Evolutionary conservation across 768 basidiomycete genomes (phyloP).

Genomic region (Calocybe gangraenosa): DNA sequence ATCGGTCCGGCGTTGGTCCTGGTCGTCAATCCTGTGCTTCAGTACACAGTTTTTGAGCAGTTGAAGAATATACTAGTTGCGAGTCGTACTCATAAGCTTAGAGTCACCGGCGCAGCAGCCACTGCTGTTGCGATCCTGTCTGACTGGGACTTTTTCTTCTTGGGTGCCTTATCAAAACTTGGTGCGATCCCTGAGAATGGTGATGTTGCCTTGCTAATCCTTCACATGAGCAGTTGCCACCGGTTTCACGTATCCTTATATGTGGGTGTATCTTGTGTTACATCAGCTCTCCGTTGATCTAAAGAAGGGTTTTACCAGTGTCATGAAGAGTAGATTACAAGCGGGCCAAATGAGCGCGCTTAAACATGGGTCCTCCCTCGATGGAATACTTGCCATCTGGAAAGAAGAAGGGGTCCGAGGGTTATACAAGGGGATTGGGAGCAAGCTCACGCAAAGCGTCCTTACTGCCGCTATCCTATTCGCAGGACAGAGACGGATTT

Average conservation of each 20-base stretch:
- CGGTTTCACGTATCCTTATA: constrained; percentile 44
- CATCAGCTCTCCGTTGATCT: neutral
- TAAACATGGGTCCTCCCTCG: constrained; percentile 70
- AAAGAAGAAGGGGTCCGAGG: constrained; percentile 77
- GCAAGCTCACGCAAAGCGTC: constrained; percentile 89
- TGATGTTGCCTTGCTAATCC: neutral
- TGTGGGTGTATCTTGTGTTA: constrained; percentile 26
- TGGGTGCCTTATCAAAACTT: constrained; percentile 93
- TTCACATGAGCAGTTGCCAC: constrained; percentile 37
- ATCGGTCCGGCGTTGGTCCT: constrained; percentile 91
- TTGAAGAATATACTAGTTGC: constrained; percentile 80
- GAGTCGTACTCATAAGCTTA: constrained; percentile 51
- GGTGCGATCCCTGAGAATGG: constrained; percentile 34
- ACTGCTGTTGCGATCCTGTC: constrained; percentile 51
- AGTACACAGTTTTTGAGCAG: constrained; percentile 95
- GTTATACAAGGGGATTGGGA: constrained; percentile 80
- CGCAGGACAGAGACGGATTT: constrained; percentile 80
- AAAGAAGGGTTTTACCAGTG: constrained; percentile 28
- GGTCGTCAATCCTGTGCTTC: constrained; percentile 91
- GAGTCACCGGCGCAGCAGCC: constrained; percentile 38
- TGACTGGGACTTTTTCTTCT: constrained; percentile 89
- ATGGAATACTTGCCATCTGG: constrained; percentile 77
- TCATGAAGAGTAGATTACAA: constrained; percentile 78
- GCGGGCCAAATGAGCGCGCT: constrained; percentile 65
- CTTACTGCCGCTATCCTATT: constrained; percentile 94